Evolutionary conservation across 116 monocot genomes (phyloP).

Genomic region (Posidonia oceanica): DNA sequence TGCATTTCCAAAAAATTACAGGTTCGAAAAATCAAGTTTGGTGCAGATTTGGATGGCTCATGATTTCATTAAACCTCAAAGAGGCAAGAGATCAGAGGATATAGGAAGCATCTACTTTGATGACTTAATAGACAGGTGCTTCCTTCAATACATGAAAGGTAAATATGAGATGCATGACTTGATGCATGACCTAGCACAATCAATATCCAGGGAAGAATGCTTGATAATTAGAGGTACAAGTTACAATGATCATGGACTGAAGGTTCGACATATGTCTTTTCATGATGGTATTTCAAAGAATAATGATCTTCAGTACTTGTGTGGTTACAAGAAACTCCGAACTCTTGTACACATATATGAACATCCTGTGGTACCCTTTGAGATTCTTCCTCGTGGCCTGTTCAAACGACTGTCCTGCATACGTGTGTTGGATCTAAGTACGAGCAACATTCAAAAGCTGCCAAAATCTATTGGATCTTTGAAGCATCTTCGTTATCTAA

Average conservation of each 20-base stretch:
- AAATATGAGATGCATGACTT: no score
- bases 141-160: no score
- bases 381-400: neutral
- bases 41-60: slow-evolving; percentile 16
- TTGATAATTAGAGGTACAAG: no score
- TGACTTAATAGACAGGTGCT: no score
- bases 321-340: neutral
- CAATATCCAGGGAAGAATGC: no score
- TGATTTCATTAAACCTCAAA: slow-evolving; percentile 1
- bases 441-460: neutral
- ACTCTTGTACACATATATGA: neutral
- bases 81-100: neutral
- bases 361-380: neutral
- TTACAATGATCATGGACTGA: no score
- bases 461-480: slow-evolving; percentile 5
- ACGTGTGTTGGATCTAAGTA: neutral
- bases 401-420: neutral
- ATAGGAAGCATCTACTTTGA: slow-evolving; percentile 6
- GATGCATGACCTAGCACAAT: no score
- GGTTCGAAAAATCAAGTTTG: neutral
- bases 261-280: no score
- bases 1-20: no score
- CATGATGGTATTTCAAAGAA: no score
- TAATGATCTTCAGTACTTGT: neutral
- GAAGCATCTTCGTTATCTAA: slow-evolving; percentile 12